Conservation (phyloP, 2,329 filamentous ascomycete species). For the Calonectria crousiana region DNA sequence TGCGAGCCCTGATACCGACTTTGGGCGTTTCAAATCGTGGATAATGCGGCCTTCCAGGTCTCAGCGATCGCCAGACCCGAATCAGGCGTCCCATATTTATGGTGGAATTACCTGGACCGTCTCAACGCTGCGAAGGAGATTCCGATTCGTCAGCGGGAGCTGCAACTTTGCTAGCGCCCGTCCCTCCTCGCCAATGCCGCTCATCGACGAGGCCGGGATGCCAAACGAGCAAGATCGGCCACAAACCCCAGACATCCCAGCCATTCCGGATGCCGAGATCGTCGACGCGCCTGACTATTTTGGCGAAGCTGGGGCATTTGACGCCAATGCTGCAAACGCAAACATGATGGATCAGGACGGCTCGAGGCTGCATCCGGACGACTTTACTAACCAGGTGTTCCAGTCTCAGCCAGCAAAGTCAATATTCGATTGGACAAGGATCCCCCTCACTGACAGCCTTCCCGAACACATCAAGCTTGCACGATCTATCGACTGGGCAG, state of each 20-base stretch:
- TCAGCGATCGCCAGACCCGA: conserved; percentile 64
- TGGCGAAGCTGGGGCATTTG: conserved; percentile 46
- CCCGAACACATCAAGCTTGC: conserved; percentile 80
- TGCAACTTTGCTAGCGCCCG: conserved; percentile 49
- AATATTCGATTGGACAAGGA: conserved; percentile 85
- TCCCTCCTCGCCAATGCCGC: conserved; percentile 54
- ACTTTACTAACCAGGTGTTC: conserved; percentile 57
- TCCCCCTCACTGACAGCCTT: conserved; percentile 72
- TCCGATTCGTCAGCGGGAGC: conserved; percentile 75
- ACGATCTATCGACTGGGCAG: conserved; percentile 78
- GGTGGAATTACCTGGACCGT: conserved; percentile 77
- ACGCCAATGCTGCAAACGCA: conserved; percentile 12
- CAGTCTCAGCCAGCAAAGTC: conserved; percentile 53
- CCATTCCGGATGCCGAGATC: conserved; percentile 48
- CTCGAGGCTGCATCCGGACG: conserved; percentile 52
- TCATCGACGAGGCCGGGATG: conserved; percentile 50
- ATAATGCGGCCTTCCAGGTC: conserved; percentile 67
- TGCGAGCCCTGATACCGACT: conserved; percentile 59
- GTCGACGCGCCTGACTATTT: conserved; percentile 58
- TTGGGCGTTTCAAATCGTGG: conserved; percentile 78
- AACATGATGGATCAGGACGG: conserved; percentile 42
- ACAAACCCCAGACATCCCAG: conserved; percentile 53
- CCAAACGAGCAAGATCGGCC: conserved; percentile 51
- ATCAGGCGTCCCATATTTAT: conserved; percentile 68
- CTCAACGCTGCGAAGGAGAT: conserved; percentile 75